phyloP scores from a whole-genome alignment of 2,329 filamentous ascomycete genomes.

The Aspergillaceae sp. region DNA sequence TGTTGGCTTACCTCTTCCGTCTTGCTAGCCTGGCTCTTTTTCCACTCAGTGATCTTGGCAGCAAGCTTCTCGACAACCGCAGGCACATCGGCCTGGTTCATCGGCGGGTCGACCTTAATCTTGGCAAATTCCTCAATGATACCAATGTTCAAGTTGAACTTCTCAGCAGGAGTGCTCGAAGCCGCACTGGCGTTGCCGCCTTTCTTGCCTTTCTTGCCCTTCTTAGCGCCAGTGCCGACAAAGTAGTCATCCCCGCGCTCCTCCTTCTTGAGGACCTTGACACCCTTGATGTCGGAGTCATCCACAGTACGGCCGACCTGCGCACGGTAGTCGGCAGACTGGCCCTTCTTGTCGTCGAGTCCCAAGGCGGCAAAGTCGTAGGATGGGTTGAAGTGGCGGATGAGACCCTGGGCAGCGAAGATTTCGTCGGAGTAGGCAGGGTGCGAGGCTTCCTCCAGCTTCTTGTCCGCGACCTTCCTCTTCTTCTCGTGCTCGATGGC shows the following conservation, averaged over 20 bases:
- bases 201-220: slow-evolving; percentile 84
- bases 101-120: slow-evolving; percentile 78
- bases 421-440: slow-evolving; percentile 92
- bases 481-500: slow-evolving; percentile 41
- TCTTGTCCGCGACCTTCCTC: slow-evolving; percentile 47
- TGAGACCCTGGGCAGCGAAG: slow-evolving; percentile 73
- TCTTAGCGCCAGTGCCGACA: slow-evolving; percentile 62
- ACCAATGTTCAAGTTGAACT: slow-evolving; percentile 81
- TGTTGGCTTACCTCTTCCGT: slow-evolving; percentile 68
- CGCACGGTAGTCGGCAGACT: slow-evolving; percentile 65
- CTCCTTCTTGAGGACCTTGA: slow-evolving; percentile 74
- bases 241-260: slow-evolving; percentile 83
- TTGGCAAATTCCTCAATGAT: slow-evolving; percentile 84
- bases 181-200: slow-evolving; percentile 43
- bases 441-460: slow-evolving; percentile 48
- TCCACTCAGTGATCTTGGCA: slow-evolving; percentile 85
- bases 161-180: slow-evolving; percentile 44
- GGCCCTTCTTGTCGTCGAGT: slow-evolving; percentile 36
- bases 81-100: slow-evolving; percentile 74
- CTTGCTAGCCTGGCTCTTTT: slow-evolving; percentile 78
- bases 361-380: slow-evolving; percentile 59
- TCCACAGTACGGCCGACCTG: slow-evolving; percentile 76
- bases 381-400: slow-evolving; percentile 83
- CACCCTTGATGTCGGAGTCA: slow-evolving; percentile 74
- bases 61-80: slow-evolving; percentile 78